Base-by-base conservation (phyloP, 352 stramenopile genomes). In the Thraustochytrium sp. region DNA sequence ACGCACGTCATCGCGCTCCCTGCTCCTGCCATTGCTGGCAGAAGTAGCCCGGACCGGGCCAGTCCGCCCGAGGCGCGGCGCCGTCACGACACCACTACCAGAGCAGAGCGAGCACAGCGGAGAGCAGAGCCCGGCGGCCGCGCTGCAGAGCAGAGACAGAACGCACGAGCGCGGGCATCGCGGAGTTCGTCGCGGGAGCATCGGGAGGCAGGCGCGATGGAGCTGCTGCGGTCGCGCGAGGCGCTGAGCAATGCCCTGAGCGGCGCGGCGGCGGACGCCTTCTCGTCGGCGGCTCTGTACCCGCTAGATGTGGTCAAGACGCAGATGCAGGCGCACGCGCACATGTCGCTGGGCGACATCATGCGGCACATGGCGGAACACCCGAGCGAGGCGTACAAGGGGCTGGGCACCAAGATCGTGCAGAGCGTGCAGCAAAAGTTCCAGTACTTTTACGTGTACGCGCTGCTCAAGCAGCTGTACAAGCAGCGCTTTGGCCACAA, bases 391-490 rank as follows among this genome's bases (percentile, higher is more conserved):
- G 78, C 94, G 51, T 95, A 94, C 86, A 88, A 90, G 55, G 92
- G 92, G 40, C 89, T 94, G 55, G 90, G 93, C 82, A 94, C 93
- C 88, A 95, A 95, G 85, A 89, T 90, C 3, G 87, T 90, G 36
- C 89, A 94, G 85, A 93, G 90, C 3, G 92, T 89, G 34, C 89
- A 90, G 34, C 94, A 91, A 85, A 95, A 95, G 87, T 95, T 95
- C 82, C 76, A 95, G 54, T 95, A 95, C 87, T 95, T 95, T 78
- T 95, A 95, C 85, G 88, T 90, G 46, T 95, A 95, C 87, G 94
- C 92, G 76, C 48, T 80, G 48, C 68, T 80, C 8, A 65, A 46
- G 29, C 31, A 80, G 68, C 34, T 83, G 36, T 88, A 93, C 86
- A 86, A 94, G 63, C 82, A 89, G 73, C 89, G 93, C 82, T 86